Percentiles rank a stretch among this genome's conserved stretches.
Evolutionary conservation across 1,284 basidiomycete genomes (phyloP).

Genomic region (Kwoniella shivajii): DNA sequence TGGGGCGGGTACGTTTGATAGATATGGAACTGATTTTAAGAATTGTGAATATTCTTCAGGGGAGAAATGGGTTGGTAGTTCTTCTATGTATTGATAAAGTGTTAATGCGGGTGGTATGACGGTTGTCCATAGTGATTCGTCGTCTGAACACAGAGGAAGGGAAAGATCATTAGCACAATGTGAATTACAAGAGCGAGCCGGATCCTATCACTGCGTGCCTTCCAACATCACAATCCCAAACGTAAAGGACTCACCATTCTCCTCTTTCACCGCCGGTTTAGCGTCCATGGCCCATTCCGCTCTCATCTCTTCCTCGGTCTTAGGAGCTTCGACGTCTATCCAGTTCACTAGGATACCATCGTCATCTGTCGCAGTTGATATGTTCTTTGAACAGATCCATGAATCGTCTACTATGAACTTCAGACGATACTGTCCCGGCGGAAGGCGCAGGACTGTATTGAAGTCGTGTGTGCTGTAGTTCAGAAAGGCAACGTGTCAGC

Average conservation of each 20-base stretch:
- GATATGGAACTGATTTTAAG: slow-evolving; percentile 57
- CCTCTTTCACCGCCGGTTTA: slow-evolving; percentile 35
- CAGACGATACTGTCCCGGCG: slow-evolving; percentile 91
- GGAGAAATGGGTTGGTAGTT: slow-evolving; percentile 63
- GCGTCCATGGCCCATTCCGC: slow-evolving; percentile 52
- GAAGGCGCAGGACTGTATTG: slow-evolving; percentile 59
- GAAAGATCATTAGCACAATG: background rate
- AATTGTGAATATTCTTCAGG: slow-evolving; percentile 35
- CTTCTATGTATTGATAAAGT: slow-evolving; percentile 80
- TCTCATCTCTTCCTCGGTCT: slow-evolving; percentile 49
- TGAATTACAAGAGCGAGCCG: too few species aligned
- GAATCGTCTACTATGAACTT: slow-evolving; percentile 95
- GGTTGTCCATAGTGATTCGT: slow-evolving; percentile 66
- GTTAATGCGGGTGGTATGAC: slow-evolving; percentile 73
- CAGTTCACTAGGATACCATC: slow-evolving; percentile 96
- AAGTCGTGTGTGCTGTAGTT: slow-evolving; percentile 56
- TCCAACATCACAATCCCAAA: too few species aligned
- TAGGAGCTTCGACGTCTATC: slow-evolving; percentile 61
- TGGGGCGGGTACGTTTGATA: slow-evolving; percentile 67
- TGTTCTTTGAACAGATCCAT: slow-evolving; percentile 72
- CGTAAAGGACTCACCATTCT: slow-evolving; percentile 38
- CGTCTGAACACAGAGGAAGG: slow-evolving; percentile 24
- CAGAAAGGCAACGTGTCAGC: slow-evolving; percentile 1
- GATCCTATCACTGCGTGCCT: too few species aligned
- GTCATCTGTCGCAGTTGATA: slow-evolving; percentile 90